Conservation (phyloP, 495 filamentous ascomycete species). For the Gamarada debralockiae region DNA sequence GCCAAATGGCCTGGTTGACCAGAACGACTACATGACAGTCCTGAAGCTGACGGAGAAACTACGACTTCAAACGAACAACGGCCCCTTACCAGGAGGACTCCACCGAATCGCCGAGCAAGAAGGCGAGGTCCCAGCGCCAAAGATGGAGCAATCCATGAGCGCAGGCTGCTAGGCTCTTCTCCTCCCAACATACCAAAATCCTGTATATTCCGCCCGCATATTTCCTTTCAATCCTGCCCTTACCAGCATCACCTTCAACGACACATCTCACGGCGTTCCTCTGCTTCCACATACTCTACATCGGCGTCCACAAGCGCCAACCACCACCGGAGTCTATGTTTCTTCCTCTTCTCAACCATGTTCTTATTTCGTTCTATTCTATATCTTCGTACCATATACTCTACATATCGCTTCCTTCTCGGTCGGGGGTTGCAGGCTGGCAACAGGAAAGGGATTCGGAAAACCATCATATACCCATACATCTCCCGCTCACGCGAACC, state of each 20-base stretch:
- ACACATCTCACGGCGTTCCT: constrained; percentile 17
- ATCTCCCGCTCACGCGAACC: constrained; percentile 25
- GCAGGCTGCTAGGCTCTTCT: constrained; percentile 14
- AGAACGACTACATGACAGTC: constrained; percentile 80
- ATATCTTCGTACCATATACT: neutral
- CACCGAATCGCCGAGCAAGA: constrained; percentile 63
- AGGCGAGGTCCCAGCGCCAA: constrained; percentile 34
- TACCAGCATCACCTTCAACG: constrained; percentile 10
- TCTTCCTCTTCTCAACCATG: constrained; percentile 1
- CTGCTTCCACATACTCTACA: constrained; percentile 13
- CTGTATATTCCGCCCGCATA: constrained; percentile 14
- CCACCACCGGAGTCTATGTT: too few species aligned
- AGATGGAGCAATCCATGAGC: constrained; percentile 51
- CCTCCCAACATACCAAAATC: neutral
- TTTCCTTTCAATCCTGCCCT: constrained; percentile 11
- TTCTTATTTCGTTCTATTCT: constrained; percentile 8
- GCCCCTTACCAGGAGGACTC: constrained; percentile 61
- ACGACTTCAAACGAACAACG: constrained; percentile 56
- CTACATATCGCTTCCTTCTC: neutral
- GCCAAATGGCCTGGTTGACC: constrained; percentile 62
- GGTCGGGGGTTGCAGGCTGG: constrained; percentile 7
- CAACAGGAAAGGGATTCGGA: neutral
- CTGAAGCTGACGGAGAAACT: constrained; percentile 85
- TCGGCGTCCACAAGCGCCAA: constrained; percentile 10
- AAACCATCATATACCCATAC: constrained; percentile 26